Base-by-base conservation (phyloP, 2,329 filamentous ascomycete species). In the Xylaria sp. region DNA sequence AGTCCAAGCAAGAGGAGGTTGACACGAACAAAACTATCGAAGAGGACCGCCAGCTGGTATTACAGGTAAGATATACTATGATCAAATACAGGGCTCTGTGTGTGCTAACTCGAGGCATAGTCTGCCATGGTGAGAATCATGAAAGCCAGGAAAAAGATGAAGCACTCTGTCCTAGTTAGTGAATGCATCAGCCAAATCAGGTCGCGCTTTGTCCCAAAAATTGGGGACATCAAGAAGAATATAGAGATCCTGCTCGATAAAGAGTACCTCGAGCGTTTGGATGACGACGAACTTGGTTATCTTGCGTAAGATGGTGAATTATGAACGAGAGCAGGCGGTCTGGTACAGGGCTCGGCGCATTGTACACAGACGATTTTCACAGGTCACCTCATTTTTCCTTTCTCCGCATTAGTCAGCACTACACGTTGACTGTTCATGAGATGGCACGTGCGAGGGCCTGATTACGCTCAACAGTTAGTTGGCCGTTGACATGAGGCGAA, bases 1-100 rank as follows among this genome's bases (percentile, higher is more conserved):
- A 99, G 81, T 91, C 95, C 77, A 98, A 97, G 86, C 92, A 96
- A 71, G 96, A 99, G 80, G 92, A 94, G 71, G 94, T 93, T 69
- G 96, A 99, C 78, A 99, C 96, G 6, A 97, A 98, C 85, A 99
- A 99, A 88, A 98, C 94, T 2, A 97, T 99, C 73, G 96, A 99
- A 83, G 96, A 99, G 81, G 96, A 99, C 79, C 89, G 96, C 69
- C 98, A 98, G 82, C 85, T 99, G 68, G 87, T 99, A 66, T 92
- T 98, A 78, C 96, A 99, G 90, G 95, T 97, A 87, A 80, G 90
- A 85, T 71, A 31, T 38, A 5, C 62, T 20, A 49, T 44, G 7
- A 33, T 11, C 53, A 33, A 2, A 47, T 38, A 1, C 33, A 53
- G 44, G 54, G 60, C 7, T 65, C 63, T 70, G 65, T 27, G 70